These are phyloP conservation scores for Balakata baccata DNA, from an alignment of 345 rosid species.

Conservation along the genomic window DNA sequence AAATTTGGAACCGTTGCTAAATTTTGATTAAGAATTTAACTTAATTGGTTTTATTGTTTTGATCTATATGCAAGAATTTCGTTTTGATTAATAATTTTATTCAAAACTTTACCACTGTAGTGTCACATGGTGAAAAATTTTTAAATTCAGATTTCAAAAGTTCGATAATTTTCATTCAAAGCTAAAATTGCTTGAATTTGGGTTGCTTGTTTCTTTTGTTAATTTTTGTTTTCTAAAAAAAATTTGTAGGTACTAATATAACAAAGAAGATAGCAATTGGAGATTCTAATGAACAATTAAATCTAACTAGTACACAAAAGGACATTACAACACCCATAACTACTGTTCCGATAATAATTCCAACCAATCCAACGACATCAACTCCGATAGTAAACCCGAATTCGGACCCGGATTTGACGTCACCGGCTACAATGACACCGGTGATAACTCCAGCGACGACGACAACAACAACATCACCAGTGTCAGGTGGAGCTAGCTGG, in stretches of 20 bases:
- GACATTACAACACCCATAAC: constrained; percentile 64
- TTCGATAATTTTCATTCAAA: too few relatives aligned
- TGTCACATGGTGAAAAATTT: background rate
- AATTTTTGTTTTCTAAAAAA: too few relatives aligned
- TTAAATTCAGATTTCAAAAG: too few relatives aligned
- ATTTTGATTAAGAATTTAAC: too few relatives aligned
- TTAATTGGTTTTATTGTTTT: too few relatives aligned
- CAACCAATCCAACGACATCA: constrained; percentile 30
- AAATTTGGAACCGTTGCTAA: constrained; percentile 2
- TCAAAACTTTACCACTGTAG: background rate
- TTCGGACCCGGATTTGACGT: constrained; percentile 43
- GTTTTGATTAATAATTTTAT: too few relatives aligned
- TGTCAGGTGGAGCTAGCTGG: constrained; percentile 57
- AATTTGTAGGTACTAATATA: too few relatives aligned
- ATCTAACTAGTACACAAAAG: constrained; percentile 20
- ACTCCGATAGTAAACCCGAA: constrained; percentile 42
- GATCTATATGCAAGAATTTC: too few relatives aligned
- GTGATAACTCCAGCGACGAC: constrained; percentile 25
- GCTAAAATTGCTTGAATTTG: too few relatives aligned
- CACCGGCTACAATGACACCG: constrained; percentile 33
- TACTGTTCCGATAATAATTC: constrained; percentile 48
- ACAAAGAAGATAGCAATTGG: background rate
- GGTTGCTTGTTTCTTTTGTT: too few relatives aligned
- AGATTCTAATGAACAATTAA: background rate
- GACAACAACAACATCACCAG: constrained; percentile 19